Base-by-base conservation (phyloP, 2,329 filamentous ascomycete genomes). In the Talaromyces sp. region DNA sequence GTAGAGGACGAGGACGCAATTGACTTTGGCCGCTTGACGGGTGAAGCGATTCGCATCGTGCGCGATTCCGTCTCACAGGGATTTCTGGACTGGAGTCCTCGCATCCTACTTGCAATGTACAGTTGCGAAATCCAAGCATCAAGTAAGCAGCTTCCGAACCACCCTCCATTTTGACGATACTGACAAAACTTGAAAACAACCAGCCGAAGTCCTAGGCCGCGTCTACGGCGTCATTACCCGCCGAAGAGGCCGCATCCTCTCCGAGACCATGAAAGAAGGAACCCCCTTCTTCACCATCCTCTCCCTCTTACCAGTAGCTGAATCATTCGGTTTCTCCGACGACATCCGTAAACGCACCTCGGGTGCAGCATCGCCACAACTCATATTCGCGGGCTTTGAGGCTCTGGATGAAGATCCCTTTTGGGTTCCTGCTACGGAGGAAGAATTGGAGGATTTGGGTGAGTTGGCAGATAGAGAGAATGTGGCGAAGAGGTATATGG, bases 191-290 rank as follows among this genome's bases (percentile, higher is more conserved):
- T 28, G 25, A 10, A 35, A 50, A 71, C 66, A 85, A 86, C 92
- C 67, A 85, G 86, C 92, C 67, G 94, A 97, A 74, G 94, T 97
- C 41, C 85, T 99, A 5, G 94, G 94, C 21, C 87, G 91, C 31
- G 94, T 97, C 35, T 99, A 99, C 79, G 90, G 89, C 64, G 93
- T 97, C n/a, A 86, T 99, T n/a, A 97, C 93, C 33, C 88, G 93
- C 1, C 89, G 94, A 5, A 87, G 92, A 35, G 94, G 94, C 25
- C 88, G 87, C 37, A 95, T 99, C 55, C 84, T 96, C 21, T 89
- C 89, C 9, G 94, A 99, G 75, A 85, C 86, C 19, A 89, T 99
- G 79, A 95, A 96, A 67, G 91, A 96, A 70, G 93, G 94, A 22
- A 96, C 91, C 0, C 92, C 93, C 1, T 97, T 97, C 76, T 99